Evolutionary conservation across 345 rosid species (phyloP).

Genomic region (Gossypium rotundifolium): DNA sequence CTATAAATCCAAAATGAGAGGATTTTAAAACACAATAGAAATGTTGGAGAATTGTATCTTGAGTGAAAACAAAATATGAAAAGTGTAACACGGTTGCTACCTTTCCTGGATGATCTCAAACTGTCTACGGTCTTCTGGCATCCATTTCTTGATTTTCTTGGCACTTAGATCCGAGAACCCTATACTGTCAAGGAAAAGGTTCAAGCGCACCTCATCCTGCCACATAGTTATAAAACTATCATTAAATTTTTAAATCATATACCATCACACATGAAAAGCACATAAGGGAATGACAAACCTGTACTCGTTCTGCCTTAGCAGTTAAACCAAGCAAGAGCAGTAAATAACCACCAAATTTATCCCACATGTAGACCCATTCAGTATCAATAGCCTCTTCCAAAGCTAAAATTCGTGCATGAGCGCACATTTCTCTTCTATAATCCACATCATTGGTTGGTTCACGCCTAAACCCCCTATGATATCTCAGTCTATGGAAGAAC

Average conservation of each 20-base stretch:
- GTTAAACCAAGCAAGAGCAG: constrained; percentile 95
- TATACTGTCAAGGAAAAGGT: constrained; percentile 97
- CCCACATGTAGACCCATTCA: constrained; percentile 99
- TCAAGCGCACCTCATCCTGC: constrained; percentile 96
- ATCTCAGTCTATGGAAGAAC: constrained; percentile 62
- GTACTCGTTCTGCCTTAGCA: constrained; percentile 94
- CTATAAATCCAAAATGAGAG: constrained; percentile 29
- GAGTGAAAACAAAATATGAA: constrained; percentile 1
- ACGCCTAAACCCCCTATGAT: constrained; percentile 46
- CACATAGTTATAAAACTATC: constrained; percentile 9
- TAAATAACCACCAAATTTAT: constrained; percentile 95
- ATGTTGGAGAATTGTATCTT: background rate
- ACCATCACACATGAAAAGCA: constrained; percentile 16
- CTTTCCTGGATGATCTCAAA: constrained; percentile 99
- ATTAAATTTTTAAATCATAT: constrained; percentile 5
- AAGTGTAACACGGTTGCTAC: constrained; percentile 29
- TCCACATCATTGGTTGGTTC: constrained; percentile 58
- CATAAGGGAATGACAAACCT: constrained; percentile 42
- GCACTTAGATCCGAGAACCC: constrained; percentile 97
- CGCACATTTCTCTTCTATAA: constrained; percentile 95
- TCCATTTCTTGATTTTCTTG: constrained; percentile 96
- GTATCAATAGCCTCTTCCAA: constrained; percentile 99
- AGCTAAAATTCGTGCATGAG: constrained; percentile 93
- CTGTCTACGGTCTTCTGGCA: constrained; percentile 97
- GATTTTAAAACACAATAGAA: background rate